Evolutionary conservation across 75 land plant genomes (phyloP).

Genomic region (Selaginella moellendorffii): DNA sequence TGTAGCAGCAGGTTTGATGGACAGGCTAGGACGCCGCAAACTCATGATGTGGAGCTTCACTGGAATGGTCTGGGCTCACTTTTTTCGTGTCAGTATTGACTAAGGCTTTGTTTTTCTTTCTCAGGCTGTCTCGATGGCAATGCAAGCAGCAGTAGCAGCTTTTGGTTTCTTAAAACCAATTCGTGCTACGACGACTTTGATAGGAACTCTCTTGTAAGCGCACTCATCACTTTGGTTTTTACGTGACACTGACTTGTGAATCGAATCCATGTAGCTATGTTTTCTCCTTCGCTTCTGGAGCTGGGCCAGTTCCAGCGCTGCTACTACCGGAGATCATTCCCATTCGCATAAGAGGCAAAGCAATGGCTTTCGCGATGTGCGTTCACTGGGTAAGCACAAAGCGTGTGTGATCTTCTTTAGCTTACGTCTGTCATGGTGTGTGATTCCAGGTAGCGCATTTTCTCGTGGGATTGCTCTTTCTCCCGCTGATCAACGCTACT

Average conservation of each 20-base stretch:
- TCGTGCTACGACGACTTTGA: slow-evolving; percentile 10
- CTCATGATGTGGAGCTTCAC: slow-evolving; percentile 67
- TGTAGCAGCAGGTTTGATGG: slow-evolving; percentile 68
- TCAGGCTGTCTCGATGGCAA: slow-evolving; percentile 26
- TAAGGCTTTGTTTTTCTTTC: not conserved
- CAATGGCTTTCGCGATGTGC: slow-evolving; percentile 88
- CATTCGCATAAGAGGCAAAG: slow-evolving; percentile 45
- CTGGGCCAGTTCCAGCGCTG: slow-evolving; percentile 86
- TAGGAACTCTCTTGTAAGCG: slow-evolving; percentile 27
- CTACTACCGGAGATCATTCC: slow-evolving; percentile 82
- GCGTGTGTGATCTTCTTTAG: not conserved
- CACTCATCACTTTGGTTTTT: not conserved
- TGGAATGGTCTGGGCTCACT: too few relatives aligned
- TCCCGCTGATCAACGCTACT: slow-evolving; percentile 45
- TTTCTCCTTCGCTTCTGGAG: slow-evolving; percentile 73
- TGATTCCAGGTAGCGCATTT: slow-evolving; percentile 71
- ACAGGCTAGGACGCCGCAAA: slow-evolving; percentile 58
- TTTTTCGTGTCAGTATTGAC: too few relatives aligned
- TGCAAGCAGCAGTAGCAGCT: slow-evolving; percentile 18
- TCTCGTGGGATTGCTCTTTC: slow-evolving; percentile 67
- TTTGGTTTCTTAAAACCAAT: slow-evolving; percentile 3
- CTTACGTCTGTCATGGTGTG: not conserved
- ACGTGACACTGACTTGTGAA: too few relatives aligned
- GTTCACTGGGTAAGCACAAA: slow-evolving; percentile 94
- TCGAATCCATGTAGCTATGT: slow-evolving; percentile 94